Conservation (phyloP, 2,329 filamentous ascomycete species). For the Stagonosporopsis chrysanthemi region DNA sequence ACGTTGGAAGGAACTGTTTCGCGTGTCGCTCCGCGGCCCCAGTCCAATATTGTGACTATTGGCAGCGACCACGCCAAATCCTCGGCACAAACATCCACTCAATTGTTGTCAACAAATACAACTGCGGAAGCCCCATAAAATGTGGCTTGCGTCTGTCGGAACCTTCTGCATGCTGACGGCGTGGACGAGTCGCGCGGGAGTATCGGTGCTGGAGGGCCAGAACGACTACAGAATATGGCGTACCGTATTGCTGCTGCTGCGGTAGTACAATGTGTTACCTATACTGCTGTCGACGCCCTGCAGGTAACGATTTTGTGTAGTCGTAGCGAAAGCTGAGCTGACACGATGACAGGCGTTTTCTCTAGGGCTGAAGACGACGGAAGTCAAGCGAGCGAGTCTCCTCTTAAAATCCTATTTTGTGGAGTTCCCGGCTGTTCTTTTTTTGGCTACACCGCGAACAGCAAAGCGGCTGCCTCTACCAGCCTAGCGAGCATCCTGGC, state of each 20-base stretch:
- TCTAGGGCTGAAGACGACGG: slow-evolving; percentile 9
- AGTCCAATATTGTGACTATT: not conserved
- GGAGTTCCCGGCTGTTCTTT: slow-evolving; percentile 4
- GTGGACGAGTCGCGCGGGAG: not conserved
- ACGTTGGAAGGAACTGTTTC: not conserved
- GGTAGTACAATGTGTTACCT: not conserved
- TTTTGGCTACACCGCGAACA: slow-evolving; percentile 14
- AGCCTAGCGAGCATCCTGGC: slow-evolving; percentile 9
- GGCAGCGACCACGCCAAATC: not conserved
- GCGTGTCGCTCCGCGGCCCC: not conserved
- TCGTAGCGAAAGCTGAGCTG: not conserved
- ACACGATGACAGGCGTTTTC: not conserved
- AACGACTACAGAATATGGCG: not conserved
- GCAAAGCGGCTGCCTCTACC: slow-evolving; percentile 7
- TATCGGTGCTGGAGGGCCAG: not conserved
- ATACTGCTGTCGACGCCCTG: not conserved
- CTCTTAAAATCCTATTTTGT: slow-evolving; percentile 10
- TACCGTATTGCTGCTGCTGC: not conserved
- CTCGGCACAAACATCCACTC: not conserved
- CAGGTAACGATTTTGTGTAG: not conserved
- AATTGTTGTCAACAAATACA: not conserved
- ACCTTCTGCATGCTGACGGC: not conserved
- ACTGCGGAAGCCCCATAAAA: not conserved
- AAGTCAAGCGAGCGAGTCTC: not conserved
- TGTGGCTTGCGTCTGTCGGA: not conserved